Evolutionary conservation across 768 basidiomycete genomes (phyloP), one percentile per base, ranked within the genome.

Genomic region (Lentinula sp.): DNA sequence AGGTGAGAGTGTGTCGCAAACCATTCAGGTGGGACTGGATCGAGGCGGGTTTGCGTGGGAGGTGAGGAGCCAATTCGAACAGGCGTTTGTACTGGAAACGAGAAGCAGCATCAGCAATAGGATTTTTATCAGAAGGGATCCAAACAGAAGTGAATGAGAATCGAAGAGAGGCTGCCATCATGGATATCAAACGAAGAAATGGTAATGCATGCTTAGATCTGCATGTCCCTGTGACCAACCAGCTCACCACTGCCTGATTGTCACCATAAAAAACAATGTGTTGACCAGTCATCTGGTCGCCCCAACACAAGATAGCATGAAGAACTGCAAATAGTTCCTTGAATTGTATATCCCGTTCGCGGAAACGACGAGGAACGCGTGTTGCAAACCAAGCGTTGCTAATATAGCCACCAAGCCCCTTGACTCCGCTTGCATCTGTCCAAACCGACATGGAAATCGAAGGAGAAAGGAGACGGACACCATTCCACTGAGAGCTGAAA

Each of bases 391-490:
- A 69, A 4, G 15, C 18, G 0, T 54, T 6, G 3, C 53, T 62
- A 37, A 67, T 65, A 59, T 64, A 45, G 10, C 70, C 70, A 3
- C 59, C 62, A 15, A 64, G 28, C 21, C 69, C 65, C 23, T 65
- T 64, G 34, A 51, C 55, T 13, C 70, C 70, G 54, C 67, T 68
- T 23, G 70, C 70, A 46, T 72, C 69, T 6, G 68, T 70, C 57
- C 65, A 68, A n/a, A 71, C 60, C 21, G 65, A 59, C 9, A 42
- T 57, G 57, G 42, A 49, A 11, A 46, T 34, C 7, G 54, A 49
- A 1, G 63, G 60, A 8, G 50, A 48, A 37, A 63, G 40, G 32
- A 60, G 45, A 3, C 43, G 64, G 18, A 65, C 61, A 21, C 70
- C 64, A 3, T 37, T 37, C 35, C 35, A 37, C 35, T 37, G 35